A percentile compares a stretch with the other conserved stretches of the same genome.
Conservation (phyloP, 2,329 filamentous ascomycete species). For the Aspergillus arachidicola region DNA sequence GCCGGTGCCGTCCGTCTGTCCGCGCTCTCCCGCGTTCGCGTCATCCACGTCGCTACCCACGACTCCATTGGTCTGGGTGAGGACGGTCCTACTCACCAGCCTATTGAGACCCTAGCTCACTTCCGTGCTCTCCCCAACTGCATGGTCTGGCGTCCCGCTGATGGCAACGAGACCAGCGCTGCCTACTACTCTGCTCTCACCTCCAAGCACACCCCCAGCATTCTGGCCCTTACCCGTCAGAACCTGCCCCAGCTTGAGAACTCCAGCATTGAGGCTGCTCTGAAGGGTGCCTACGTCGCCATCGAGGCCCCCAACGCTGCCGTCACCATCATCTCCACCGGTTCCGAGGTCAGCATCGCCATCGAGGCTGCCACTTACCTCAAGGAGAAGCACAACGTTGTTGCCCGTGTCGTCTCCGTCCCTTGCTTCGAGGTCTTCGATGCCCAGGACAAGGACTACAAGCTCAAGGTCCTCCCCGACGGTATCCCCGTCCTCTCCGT, state of each 20-base stretch:
- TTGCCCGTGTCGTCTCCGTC: conserved; percentile 89
- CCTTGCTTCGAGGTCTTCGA: conserved; percentile 98
- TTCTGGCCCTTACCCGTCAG: conserved; percentile 93
- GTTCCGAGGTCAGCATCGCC: conserved; percentile 93
- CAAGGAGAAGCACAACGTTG: conserved; percentile 82
- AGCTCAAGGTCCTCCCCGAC: conserved; percentile 87
- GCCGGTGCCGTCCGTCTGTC: conserved; percentile 94
- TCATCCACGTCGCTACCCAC: conserved; percentile 96
- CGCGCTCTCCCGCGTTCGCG: conserved; percentile 83
- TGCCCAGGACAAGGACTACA: conserved; percentile 90
- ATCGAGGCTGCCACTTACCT: conserved; percentile 91
- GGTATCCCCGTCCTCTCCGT: conserved; percentile 91
- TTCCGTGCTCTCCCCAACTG: conserved; percentile 98
- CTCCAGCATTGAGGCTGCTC: conserved; percentile 83
- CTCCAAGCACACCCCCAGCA: conserved; percentile 84
- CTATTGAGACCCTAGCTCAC: conserved; percentile 96
- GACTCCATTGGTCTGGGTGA: conserved; percentile 99
- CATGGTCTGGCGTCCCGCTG: conserved; percentile 99
- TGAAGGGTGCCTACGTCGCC: conserved; percentile 94
- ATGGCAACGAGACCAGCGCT: conserved; percentile 96
- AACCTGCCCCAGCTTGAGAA: conserved; percentile 97
- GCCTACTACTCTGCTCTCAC: conserved; percentile 96
- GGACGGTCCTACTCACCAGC: conserved; percentile 98
- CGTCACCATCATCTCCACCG: conserved; percentile 89
- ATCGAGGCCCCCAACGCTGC: conserved; percentile 82